These are phyloP conservation scores for Actinomucor elegans DNA, from an alignment of 371 early-diverging fungal species.

Conservation along the genomic window DNA sequence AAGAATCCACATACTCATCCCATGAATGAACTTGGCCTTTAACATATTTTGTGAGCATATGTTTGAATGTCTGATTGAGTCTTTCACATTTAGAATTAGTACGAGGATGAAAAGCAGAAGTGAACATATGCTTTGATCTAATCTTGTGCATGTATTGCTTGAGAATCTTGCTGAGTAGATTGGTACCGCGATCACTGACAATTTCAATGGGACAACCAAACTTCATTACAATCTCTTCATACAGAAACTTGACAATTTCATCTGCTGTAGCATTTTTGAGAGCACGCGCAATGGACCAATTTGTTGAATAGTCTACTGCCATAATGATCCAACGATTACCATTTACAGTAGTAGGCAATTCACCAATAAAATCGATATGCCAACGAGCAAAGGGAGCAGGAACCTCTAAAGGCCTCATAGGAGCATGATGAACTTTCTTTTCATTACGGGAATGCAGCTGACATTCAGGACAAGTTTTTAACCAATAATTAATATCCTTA, in stretches of 20 bases:
- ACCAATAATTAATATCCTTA: conserved; percentile 2
- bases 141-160: not conserved
- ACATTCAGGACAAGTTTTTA: conserved; percentile 8
- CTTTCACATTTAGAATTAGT: conserved; percentile 26
- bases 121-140: not conserved
- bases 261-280: conserved; percentile 8
- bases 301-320: conserved; percentile 44
- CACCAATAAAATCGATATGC: conserved; percentile 22
- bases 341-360: conserved; percentile 8
- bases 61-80: conserved; percentile 15
- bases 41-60: conserved; percentile 2
- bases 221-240: conserved; percentile 20
- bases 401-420: conserved; percentile 10
- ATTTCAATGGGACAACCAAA: conserved; percentile 34
- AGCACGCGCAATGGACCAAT: conserved; percentile 36
- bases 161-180: conserved; percentile 8
- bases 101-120: conserved; percentile 1
- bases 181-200: conserved; percentile 23
- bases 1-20: conserved; percentile 4
- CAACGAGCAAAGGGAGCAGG: conserved; percentile 7
- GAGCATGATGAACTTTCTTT: conserved; percentile 1
- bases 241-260: conserved; percentile 9
- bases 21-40: conserved; percentile 1
- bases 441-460: conserved; percentile 4
- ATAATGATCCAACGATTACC: conserved; percentile 20